These are phyloP conservation scores for Raffaelea ambrosiae DNA, from an alignment of 2,329 filamentous ascomycete species.

Conservation along the genomic window DNA sequence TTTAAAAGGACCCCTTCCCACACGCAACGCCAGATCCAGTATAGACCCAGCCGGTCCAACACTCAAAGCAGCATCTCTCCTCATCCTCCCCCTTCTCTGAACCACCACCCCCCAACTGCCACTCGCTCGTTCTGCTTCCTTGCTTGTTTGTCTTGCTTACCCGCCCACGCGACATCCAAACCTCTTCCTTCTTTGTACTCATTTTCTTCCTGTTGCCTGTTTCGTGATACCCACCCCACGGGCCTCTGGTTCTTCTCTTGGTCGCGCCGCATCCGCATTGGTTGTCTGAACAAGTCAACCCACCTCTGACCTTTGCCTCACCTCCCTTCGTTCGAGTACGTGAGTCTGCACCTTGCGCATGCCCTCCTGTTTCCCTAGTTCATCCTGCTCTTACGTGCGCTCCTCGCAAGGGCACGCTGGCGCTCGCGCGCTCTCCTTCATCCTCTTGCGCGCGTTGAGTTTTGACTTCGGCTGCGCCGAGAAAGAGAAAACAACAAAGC, in stretches of 20 bases:
- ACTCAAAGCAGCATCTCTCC: conserved; percentile 58
- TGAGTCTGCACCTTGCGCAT: too few relatives aligned
- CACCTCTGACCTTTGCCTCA: neutral
- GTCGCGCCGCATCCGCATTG: neutral
- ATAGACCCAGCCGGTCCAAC: conserved; percentile 56
- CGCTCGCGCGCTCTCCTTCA: too few relatives aligned
- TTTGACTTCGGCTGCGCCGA: too few relatives aligned
- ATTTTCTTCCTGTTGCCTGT: conserved; percentile 14
- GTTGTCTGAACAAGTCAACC: too few relatives aligned
- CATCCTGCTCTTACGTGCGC: too few relatives aligned
- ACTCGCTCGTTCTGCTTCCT: conserved; percentile 37
- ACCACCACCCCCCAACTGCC: conserved; percentile 16
- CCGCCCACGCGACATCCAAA: conserved; percentile 33
- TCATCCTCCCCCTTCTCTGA: conserved; percentile 23
- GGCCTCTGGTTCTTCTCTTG: neutral
- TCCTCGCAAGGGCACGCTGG: too few relatives aligned
- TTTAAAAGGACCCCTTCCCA: conserved; percentile 30
- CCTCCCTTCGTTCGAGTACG: neutral
- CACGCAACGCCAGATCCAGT: conserved; percentile 55
- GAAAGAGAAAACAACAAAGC: too few relatives aligned
- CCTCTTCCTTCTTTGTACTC: neutral
- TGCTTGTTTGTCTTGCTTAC: conserved; percentile 1
- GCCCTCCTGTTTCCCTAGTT: too few relatives aligned
- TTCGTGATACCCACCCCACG: conserved; percentile 34
- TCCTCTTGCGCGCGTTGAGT: too few relatives aligned